phyloP scores from a whole-genome alignment of 306 rosid genomes.

The Begonia loranthoides region DNA sequence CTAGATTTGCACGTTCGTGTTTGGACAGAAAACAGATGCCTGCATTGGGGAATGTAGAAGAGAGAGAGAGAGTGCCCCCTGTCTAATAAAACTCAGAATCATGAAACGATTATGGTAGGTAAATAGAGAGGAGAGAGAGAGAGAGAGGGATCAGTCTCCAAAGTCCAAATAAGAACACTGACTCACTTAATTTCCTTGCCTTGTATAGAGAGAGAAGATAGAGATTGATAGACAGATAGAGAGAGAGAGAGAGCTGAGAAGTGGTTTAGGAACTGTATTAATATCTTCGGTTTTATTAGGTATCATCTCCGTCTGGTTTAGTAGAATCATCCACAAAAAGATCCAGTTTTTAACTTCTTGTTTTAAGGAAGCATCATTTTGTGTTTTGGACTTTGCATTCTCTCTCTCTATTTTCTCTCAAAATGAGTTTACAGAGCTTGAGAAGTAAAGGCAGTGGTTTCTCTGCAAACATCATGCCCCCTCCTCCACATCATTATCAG shows the following conservation, averaged over 20 bases:
- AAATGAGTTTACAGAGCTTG: conserved; percentile 28
- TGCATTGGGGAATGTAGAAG: not conserved
- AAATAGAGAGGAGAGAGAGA: not conserved
- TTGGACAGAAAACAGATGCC: conserved; percentile 8
- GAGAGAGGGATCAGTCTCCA: conserved; percentile 21
- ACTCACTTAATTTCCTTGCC: too few relatives aligned
- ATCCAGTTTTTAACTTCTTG: conserved; percentile 5
- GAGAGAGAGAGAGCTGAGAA: too few relatives aligned
- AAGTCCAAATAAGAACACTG: not conserved
- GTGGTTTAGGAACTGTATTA: too few relatives aligned
- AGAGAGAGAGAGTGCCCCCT: conserved; percentile 3
- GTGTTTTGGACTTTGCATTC: not conserved
- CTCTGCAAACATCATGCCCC: conserved; percentile 3
- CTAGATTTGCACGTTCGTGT: conserved; percentile 32
- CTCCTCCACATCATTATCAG: conserved; percentile 10
- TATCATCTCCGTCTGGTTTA: too few relatives aligned
- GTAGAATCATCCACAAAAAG: too few relatives aligned
- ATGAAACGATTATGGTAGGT: not conserved
- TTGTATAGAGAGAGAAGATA: too few relatives aligned
- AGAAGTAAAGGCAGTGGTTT: conserved; percentile 12
- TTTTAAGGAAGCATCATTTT: conserved; percentile 3
- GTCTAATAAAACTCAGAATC: not conserved
- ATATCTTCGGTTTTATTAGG: too few relatives aligned
- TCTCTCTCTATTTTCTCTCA: not conserved
- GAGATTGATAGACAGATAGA: too few relatives aligned